Evolutionary conservation across 176 grass and related monocot species (phyloP), one percentile per base, ranked within the genome.

Genomic region (Oryza glaberrima): DNA sequence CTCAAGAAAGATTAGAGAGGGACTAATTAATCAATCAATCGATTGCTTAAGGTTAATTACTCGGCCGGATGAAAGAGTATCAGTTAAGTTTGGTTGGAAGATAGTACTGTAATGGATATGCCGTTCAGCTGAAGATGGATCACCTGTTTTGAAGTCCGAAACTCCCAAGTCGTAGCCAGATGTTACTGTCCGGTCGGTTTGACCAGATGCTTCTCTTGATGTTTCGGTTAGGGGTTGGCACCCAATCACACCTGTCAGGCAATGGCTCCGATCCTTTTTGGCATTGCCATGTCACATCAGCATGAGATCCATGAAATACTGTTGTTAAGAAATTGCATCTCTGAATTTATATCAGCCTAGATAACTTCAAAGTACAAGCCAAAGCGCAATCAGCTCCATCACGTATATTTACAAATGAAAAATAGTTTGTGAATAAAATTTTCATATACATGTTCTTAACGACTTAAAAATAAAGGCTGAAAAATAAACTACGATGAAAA

Each of bases 51-150:
- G 58, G 2, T 63, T 11, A 63, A n/a, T n/a, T 63, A 63, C 19
- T n/a, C 8, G 58, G 9, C 2, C 58, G 58, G 58, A 10, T 63
- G 56, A n/a, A 60, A n/a, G 9, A 23, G 54, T 58, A 8, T 58
- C 17, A 58, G 17, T 58, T 58, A 36, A 44, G 69, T 58, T 34
- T 73, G 49, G 49, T 38, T 81, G 65, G 78, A 70, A 40, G 46
- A 4, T 19, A 10, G 28, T 28, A 28, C 28, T 28, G 48, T 7
- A 47, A 5, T 9, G 40, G 54, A 58, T 58, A 23, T 23, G 56
- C 6, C 1, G 56, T 1, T 7, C 7, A 22, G 58, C 58, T 17
- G 72, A 2, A 23, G 66, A 23, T 22, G 20, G 69, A 16, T 64
- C 69, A 76, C 5, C 82, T 23, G 72, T 26, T 83, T 34, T 2